phyloP scores from a whole-genome alignment of 345 rosid species.

The Eucalyptus dawsonii region DNA sequence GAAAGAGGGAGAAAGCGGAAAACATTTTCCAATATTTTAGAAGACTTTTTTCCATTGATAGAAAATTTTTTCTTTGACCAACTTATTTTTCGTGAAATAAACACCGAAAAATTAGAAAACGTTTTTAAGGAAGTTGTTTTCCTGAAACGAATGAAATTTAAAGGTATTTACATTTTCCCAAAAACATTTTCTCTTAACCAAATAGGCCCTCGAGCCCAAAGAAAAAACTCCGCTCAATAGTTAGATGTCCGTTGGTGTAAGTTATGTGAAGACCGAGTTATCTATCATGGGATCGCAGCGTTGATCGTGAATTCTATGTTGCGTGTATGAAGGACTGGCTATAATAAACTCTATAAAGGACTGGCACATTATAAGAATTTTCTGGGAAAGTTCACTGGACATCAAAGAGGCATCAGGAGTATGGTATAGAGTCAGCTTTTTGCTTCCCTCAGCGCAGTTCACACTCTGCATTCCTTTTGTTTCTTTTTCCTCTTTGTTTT shows the following conservation, averaged over 20 bases:
- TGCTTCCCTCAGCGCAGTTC: background rate
- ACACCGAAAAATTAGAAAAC: too few species aligned
- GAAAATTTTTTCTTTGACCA: too few species aligned
- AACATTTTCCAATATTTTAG: too few species aligned
- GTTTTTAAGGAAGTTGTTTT: too few species aligned
- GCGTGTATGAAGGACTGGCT: background rate
- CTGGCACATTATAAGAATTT: background rate
- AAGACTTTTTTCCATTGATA: too few species aligned
- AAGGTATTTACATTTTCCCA: too few species aligned
- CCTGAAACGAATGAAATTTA: too few species aligned
- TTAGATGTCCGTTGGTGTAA: background rate
- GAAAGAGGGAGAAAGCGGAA: too few species aligned
- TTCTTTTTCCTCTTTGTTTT: background rate
- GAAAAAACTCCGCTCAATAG: background rate
- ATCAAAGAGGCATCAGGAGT: background rate
- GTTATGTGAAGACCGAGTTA: background rate
- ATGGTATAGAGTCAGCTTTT: background rate
- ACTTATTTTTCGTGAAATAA: too few species aligned
- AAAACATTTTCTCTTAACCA: too few species aligned
- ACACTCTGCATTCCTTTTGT: background rate
- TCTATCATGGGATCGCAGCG: background rate
- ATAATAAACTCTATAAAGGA: background rate
- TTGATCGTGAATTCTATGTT: background rate
- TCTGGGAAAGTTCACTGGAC: background rate
- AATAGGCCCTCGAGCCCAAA: background rate